Evolutionary conservation across 768 basidiomycete species (phyloP), one percentile per base, ranked within the genome.

Genomic region (Saitozyma sp.): DNA sequence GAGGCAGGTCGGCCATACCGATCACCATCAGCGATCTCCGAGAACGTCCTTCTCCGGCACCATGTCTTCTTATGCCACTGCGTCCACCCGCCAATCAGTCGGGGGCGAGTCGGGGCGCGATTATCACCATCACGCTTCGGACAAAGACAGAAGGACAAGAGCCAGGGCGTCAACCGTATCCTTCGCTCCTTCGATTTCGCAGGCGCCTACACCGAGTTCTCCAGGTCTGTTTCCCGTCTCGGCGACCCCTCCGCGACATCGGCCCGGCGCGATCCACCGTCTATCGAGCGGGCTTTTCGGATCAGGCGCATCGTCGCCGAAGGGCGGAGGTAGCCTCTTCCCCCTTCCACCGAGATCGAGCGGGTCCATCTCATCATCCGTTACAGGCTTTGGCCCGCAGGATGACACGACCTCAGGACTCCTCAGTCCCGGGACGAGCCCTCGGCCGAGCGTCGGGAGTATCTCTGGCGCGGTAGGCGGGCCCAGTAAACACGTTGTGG

Each of bases 261-360:
- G 75, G 49, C 72, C 75, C 1, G 59, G 65, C 8, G 67, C 65
- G 0, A 69, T 76, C 4, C 64, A 64, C 16, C 68, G 68, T 11
- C 49, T 76, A 9, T 73, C 71, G 0, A 71, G 63, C 40, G 70
- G 71, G 9, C 56, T 73, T 0, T 61, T 76, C 10, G 62, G 68
- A 0, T 55, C 66, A 1, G 57, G 58, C 6, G 58, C 68, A n/a
- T 68, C 71, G 10, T 70, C 72, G 8, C 69, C 75, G 2, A 55
- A 62, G 38, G 50, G 56, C 4, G 64, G 61, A 43, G 45, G 59
- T 9, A 50, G 55, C 8, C 63, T 73, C 9, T 75, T 75, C 60
- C 78, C 71, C 6, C 55, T 75, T 10, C 73, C 76, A 4, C 65
- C 73, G 11, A 51, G 73, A 53, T 74, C 75, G 8, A 71, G 67